These are phyloP conservation scores for Grammothele lineata DNA, from an alignment of 768 basidiomycete species.

Conservation along the genomic window DNA sequence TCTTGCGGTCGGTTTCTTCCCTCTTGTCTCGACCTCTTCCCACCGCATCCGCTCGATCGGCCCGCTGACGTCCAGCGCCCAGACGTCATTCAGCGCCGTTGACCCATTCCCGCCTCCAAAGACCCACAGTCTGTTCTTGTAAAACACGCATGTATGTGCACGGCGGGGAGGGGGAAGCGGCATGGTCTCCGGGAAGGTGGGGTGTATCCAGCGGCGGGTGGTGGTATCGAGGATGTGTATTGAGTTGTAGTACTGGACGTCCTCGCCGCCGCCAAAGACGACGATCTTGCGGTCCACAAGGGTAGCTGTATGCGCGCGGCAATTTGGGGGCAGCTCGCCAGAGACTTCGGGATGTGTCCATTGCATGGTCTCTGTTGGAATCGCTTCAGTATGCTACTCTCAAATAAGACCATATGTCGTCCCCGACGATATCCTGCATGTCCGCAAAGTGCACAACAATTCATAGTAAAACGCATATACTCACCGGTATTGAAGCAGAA, in stretches of 20 bases:
- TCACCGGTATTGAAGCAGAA: slow-evolving; percentile 84
- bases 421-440: too few species aligned
- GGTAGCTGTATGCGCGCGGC: slow-evolving; percentile 85
- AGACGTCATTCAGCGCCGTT: slow-evolving; percentile 86
- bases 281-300: slow-evolving; percentile 77
- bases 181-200: slow-evolving; percentile 26
- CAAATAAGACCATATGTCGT: too few species aligned
- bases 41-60: slow-evolving; percentile 44
- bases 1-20: slow-evolving; percentile 53
- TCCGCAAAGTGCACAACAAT: background rate
- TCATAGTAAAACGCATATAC: too few species aligned
- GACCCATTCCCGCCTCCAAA: slow-evolving; percentile 95
- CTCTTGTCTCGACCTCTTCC: slow-evolving; percentile 54
- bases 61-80: slow-evolving; percentile 70
- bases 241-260: slow-evolving; percentile 75
- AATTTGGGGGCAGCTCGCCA: slow-evolving; percentile 79
- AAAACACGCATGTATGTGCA: slow-evolving; percentile 82
- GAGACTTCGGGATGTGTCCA: slow-evolving; percentile 77
- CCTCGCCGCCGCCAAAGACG: slow-evolving; percentile 85
- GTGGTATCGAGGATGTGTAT: slow-evolving; percentile 81
- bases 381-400: too few species aligned
- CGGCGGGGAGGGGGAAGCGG: slow-evolving; percentile 51
- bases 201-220: slow-evolving; percentile 61
- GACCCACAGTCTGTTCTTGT: slow-evolving; percentile 69
- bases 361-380: slow-evolving; percentile 73